These are phyloP conservation scores for Leccinum truebloodii DNA, from an alignment of 768 basidiomycete genomes.

Conservation along the genomic window DNA sequence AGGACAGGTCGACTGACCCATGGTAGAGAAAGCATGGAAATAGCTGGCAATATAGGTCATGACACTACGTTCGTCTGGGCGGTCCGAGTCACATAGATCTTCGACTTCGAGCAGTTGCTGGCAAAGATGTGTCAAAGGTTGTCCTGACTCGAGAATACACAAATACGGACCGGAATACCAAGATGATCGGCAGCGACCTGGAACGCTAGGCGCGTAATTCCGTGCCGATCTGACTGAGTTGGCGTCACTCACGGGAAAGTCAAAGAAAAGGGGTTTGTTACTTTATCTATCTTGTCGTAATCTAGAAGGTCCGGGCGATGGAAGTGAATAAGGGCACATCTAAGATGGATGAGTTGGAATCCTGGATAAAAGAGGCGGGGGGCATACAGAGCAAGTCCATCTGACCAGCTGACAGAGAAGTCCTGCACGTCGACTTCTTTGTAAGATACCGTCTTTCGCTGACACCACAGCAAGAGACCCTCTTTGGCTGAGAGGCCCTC, in stretches of 20 bases:
- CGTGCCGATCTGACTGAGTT: constrained; percentile 67
- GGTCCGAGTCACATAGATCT: constrained; percentile 85
- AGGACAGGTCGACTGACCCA: constrained; percentile 60
- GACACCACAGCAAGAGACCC: constrained; percentile 96
- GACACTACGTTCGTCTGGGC: constrained; percentile 93
- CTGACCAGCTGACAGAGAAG: constrained; percentile 90
- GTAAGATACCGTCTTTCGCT: constrained; percentile 91
- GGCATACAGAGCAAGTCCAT: constrained; percentile 90
- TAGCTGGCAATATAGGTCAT: constrained; percentile 98
- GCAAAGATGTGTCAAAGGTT: neutral
- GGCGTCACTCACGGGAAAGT: constrained; percentile 11
- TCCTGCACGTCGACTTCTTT: constrained; percentile 92
- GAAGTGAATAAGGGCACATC: constrained; percentile 96
- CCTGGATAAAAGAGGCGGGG: neutral
- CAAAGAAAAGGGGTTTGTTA: constrained; percentile 24
- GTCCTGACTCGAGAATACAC: constrained; percentile 1
- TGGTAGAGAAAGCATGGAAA: constrained; percentile 97
- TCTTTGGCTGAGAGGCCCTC: constrained; percentile 99
- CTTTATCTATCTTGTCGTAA: constrained; percentile 85
- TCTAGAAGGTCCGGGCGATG: constrained; percentile 96
- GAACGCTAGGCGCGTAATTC: constrained; percentile 88
- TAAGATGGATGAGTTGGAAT: constrained; percentile 34
- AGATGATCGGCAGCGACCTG: constrained; percentile 84
- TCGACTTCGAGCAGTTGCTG: constrained; percentile 96
- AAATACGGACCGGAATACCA: constrained; percentile 76